Percentiles rank a stretch among this genome's conserved stretches.
These are phyloP conservation scores for Suhomyces xylopsoci DNA, from an alignment of 805 yeast species.

Conservation along the genomic window DNA sequence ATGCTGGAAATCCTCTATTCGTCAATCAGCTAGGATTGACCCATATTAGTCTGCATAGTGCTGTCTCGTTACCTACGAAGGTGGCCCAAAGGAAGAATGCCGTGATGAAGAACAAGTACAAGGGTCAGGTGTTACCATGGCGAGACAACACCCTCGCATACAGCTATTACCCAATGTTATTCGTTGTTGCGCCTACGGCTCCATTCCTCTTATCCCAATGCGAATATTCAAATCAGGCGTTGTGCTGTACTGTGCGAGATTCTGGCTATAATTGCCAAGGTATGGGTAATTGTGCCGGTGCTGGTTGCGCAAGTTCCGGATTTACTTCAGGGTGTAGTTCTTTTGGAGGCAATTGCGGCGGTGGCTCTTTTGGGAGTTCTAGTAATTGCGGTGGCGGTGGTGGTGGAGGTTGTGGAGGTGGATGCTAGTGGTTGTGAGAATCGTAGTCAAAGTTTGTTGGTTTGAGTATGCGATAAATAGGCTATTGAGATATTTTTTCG, in stretches of 20 bases:
- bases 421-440: constrained; percentile 7
- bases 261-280: constrained; percentile 6
- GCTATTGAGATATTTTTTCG: not conserved
- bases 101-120: constrained; percentile 2
- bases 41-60: constrained; percentile 15
- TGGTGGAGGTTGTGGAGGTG: constrained; percentile 8
- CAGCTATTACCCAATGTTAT: constrained; percentile 6
- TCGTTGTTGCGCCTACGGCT: constrained; percentile 9
- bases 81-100: constrained; percentile 3
- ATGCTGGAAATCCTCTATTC: constrained; percentile 1
- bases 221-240: constrained; percentile 5
- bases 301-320: not conserved
- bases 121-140: constrained; percentile 2
- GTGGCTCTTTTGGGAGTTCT: not conserved
- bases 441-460: not conserved
- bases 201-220: constrained; percentile 4
- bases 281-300: not conserved
- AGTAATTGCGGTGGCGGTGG: constrained; percentile 2
- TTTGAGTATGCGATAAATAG: not conserved
- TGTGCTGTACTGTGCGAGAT: constrained; percentile 9
- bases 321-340: not conserved
- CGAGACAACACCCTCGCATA: not conserved
- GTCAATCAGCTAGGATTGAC: constrained; percentile 8
- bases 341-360: not conserved
- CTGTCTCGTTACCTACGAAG: constrained; percentile 7